Percentiles rank a stretch among this genome's conserved stretches.
These are phyloP conservation scores for Hypoxylon rickii DNA, from an alignment of 495 filamentous ascomycete species.

Conservation along the genomic window DNA sequence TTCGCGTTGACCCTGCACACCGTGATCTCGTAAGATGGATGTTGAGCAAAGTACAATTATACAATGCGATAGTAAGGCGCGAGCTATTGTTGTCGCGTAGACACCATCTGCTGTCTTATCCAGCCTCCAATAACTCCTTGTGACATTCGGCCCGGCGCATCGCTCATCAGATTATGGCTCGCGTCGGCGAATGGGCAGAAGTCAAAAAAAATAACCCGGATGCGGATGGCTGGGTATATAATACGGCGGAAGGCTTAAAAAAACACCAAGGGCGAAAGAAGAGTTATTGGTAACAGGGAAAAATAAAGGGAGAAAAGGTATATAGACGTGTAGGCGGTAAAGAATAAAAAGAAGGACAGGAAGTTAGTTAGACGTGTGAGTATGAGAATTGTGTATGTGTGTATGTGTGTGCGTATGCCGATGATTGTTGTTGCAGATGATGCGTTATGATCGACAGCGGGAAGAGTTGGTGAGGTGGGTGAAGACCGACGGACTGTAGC, in stretches of 20 bases:
- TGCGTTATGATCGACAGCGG: conserved; percentile 35
- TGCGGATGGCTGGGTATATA: not conserved
- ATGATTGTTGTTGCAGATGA: conserved; percentile 35
- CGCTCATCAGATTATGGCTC: conserved; percentile 40
- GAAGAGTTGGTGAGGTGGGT: conserved; percentile 31
- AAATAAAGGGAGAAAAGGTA: not conserved
- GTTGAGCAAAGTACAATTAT: conserved; percentile 5
- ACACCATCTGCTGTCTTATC: conserved; percentile 39
- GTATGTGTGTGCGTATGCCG: conserved; percentile 10
- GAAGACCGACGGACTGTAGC: conserved; percentile 17
- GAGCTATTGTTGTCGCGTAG: conserved; percentile 39
- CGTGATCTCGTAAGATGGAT: conserved; percentile 2
- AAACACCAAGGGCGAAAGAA: not conserved
- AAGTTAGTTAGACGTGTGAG: conserved; percentile 3
- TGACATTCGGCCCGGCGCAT: conserved; percentile 42
- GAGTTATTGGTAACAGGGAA: not conserved
- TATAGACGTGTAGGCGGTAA: too few relatives aligned
- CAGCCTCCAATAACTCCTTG: conserved; percentile 41
- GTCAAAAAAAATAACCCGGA: not conserved
- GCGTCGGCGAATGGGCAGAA: conserved; percentile 30
- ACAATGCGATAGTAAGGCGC: conserved; percentile 21
- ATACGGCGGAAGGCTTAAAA: not conserved
- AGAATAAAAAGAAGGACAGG: conserved; percentile 8
- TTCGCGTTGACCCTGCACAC: conserved; percentile 18
- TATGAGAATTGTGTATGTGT: not conserved